A percentile compares a stretch with the other conserved stretches of the same genome.
These are phyloP conservation scores for Coniella vitis DNA, from an alignment of 2,329 filamentous ascomycete species.

Conservation along the genomic window DNA sequence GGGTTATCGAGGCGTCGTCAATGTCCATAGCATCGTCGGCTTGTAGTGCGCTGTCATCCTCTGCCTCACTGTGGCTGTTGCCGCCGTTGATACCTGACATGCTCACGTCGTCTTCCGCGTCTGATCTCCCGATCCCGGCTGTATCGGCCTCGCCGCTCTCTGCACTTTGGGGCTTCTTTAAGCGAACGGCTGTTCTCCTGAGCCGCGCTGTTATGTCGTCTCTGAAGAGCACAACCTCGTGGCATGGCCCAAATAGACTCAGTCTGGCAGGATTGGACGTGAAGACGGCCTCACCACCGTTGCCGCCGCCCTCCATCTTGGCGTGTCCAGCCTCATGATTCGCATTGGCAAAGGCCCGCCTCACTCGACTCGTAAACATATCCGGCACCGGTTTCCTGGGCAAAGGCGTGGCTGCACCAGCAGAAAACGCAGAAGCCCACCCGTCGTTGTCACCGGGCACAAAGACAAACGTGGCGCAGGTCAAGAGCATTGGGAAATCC, in stretches of 20 bases:
- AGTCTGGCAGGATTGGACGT: conserved; percentile 80
- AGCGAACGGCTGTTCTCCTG: conserved; percentile 66
- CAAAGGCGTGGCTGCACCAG: conserved; percentile 63
- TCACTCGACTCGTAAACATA: conserved; percentile 81
- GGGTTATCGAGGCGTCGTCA: conserved; percentile 28
- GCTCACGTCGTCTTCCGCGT: conserved; percentile 22
- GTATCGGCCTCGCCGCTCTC: conserved; percentile 26
- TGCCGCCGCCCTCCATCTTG: conserved; percentile 35
- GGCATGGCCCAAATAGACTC: conserved; percentile 76
- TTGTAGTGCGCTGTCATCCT: conserved; percentile 19
- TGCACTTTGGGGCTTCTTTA: conserved; percentile 40
- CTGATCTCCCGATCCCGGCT: conserved; percentile 10
- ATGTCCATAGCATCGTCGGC: conserved; percentile 34
- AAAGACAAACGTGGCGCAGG: conserved; percentile 78
- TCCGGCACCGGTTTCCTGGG: conserved; percentile 72
- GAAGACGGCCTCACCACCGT: conserved; percentile 73
- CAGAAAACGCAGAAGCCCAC: conserved; percentile 84
- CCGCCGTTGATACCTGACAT: conserved; percentile 26
- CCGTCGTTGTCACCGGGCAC: conserved; percentile 95
- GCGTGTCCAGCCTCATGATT: conserved; percentile 57
- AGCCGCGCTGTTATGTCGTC: conserved; percentile 81
- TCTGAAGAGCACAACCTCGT: conserved; percentile 80
- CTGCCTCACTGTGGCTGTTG: conserved; percentile 15
- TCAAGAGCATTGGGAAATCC: conserved; percentile 76
- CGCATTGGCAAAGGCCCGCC: conserved; percentile 70